Percentiles rank a stretch among this genome's conserved stretches.
Conservation (phyloP, 2,329 filamentous ascomycete genomes). For the Penicillium polonicum region DNA sequence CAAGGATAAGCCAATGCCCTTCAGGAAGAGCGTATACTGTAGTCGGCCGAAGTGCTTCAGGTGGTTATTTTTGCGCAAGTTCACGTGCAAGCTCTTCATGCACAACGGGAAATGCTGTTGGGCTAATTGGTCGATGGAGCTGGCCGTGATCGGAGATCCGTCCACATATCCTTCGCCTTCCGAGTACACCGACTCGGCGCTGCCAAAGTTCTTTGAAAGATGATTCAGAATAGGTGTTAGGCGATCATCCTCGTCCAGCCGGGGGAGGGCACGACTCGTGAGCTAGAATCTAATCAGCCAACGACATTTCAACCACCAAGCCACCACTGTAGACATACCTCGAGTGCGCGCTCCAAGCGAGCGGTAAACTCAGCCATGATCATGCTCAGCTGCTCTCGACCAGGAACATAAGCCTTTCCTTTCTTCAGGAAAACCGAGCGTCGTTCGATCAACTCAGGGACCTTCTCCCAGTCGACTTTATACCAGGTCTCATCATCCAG, state of each 20-base stretch:
- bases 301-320: conserved; percentile 7
- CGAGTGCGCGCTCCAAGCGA: conserved; percentile 75
- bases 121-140: conserved; percentile 75
- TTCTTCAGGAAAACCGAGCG: conserved; percentile 72
- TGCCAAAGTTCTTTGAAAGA: conserved; percentile 93
- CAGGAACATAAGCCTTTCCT: conserved; percentile 89
- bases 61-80: conserved; percentile 81
- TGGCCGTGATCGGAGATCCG: conserved; percentile 72
- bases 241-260: conserved; percentile 93
- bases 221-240: conserved; percentile 73
- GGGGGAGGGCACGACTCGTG: conserved; percentile 84
- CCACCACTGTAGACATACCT: conserved; percentile 55
- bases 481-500: conserved; percentile 84
- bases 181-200: conserved; percentile 80
- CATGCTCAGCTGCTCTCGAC: conserved; percentile 82
- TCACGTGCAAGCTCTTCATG: conserved; percentile 88
- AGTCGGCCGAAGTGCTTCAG: conserved; percentile 90
- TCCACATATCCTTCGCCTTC: conserved; percentile 63
- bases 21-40: conserved; percentile 95
- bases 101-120: conserved; percentile 82
- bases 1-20: conserved; percentile 88
- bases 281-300: conserved; percentile 52
- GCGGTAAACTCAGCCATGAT: conserved; percentile 82
- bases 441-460: conserved; percentile 83
- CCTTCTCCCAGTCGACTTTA: conserved; percentile 93